These are phyloP conservation scores for Xylaria sp. DNA, from an alignment of 2,329 filamentous ascomycete genomes.

Conservation along the genomic window DNA sequence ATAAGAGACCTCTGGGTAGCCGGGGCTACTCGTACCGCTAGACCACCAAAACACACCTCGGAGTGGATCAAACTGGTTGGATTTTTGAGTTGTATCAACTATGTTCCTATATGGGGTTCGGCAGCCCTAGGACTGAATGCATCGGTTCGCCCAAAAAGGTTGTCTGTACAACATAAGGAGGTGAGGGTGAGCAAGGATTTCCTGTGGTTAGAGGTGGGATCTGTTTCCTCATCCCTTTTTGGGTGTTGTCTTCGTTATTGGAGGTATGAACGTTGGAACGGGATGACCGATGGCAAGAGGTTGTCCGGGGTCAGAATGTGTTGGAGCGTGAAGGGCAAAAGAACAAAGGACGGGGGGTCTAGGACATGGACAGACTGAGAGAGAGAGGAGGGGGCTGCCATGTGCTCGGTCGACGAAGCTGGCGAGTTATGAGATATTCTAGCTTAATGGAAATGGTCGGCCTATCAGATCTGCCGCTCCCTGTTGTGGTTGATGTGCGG, in stretches of 20 bases:
- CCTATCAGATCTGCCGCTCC: conserved; percentile 48
- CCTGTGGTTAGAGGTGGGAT: conserved; percentile 6
- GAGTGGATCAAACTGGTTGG: conserved; percentile 21
- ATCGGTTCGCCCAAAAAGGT: conserved; percentile 13
- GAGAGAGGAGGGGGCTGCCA: neutral
- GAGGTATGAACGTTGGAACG: conserved; percentile 14
- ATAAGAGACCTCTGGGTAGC: conserved; percentile 18
- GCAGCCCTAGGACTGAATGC: conserved; percentile 12
- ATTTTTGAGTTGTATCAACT: conserved; percentile 21
- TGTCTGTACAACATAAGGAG: conserved; percentile 15
- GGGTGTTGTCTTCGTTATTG: conserved; percentile 9
- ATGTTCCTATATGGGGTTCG: conserved; percentile 21
- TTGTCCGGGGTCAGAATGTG: conserved; percentile 8
- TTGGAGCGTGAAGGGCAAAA: conserved; percentile 20
- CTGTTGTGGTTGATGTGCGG: conserved; percentile 47
- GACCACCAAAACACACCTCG: conserved; percentile 19
- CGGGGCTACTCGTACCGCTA: conserved; percentile 21
- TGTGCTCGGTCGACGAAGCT: conserved; percentile 23
- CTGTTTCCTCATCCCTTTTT: conserved; percentile 4
- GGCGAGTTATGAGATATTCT: conserved; percentile 37
- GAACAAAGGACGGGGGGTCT: conserved; percentile 18
- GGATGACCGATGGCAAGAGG: conserved; percentile 8
- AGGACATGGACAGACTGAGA: conserved; percentile 17
- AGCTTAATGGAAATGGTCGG: conserved; percentile 45
- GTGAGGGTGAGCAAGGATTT: conserved; percentile 2